Evolutionary conservation across 306 rosid species (phyloP).

Genomic region (Fragaria iinumae): DNA sequence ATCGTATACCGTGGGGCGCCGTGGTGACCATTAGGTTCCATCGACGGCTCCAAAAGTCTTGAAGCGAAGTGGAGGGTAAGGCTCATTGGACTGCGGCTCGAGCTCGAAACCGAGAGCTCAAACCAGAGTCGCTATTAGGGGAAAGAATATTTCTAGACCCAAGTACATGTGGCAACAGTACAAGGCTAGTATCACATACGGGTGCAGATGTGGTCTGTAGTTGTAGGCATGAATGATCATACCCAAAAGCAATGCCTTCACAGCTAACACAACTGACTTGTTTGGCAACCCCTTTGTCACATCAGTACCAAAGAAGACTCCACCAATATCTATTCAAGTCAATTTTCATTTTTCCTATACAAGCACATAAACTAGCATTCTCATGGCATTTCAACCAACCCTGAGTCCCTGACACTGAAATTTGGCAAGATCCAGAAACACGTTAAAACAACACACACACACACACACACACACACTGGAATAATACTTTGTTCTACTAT

Average conservation of each 20-base stretch:
- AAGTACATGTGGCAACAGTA: conserved; percentile 55
- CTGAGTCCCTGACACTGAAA: not conserved
- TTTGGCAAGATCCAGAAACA: not conserved
- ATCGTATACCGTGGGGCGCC: conserved; percentile 36
- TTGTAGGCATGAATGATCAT: conserved; percentile 28
- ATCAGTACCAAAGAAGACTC: conserved; percentile 26
- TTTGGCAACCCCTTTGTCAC: not conserved
- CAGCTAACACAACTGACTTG: not conserved
- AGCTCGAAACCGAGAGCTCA: conserved; percentile 38
- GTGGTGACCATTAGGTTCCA: conserved; percentile 57
- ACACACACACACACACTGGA: not conserved
- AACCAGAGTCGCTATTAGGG: conserved; percentile 34
- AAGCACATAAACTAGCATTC: not conserved
- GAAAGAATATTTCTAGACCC: conserved; percentile 42
- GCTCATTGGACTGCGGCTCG: conserved; percentile 41
- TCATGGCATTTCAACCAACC: not conserved
- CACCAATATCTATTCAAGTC: not conserved
- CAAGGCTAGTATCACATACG: conserved; percentile 25
- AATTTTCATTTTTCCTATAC: not conserved
- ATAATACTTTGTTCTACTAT: not conserved
- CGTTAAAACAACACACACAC: too few species aligned
- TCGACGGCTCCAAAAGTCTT: conserved; percentile 46
- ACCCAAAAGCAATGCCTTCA: conserved; percentile 40
- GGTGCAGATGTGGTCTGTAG: conserved; percentile 34
- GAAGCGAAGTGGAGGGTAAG: conserved; percentile 37